These are phyloP conservation scores for Metschnikowia picachoensis DNA, from an alignment of 805 yeast species.

Conservation along the genomic window DNA sequence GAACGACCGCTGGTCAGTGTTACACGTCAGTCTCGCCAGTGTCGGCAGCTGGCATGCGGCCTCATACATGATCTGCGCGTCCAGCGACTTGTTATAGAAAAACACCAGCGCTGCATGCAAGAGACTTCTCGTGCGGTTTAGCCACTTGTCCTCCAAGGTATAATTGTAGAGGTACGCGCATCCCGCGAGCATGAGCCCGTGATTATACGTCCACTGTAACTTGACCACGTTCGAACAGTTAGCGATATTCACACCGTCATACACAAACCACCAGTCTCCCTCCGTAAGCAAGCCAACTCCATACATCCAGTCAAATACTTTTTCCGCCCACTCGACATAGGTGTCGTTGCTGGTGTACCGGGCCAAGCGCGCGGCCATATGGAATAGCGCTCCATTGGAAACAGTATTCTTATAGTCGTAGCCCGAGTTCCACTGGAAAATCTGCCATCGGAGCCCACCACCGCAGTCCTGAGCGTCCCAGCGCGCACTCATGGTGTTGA, in stretches of 20 bases:
- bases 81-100: conserved; percentile 39
- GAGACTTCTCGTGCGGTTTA: conserved; percentile 51
- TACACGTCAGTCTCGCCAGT: conserved; percentile 43
- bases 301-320: conserved; percentile 77
- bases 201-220: conserved; percentile 83
- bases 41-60: conserved; percentile 70
- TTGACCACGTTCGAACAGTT: conserved; percentile 61
- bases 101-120: conserved; percentile 54
- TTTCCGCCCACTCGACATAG: conserved; percentile 71
- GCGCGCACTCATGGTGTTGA: conserved; percentile 82
- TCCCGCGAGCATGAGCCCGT: conserved; percentile 75
- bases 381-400: conserved; percentile 87
- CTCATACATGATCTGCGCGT: conserved; percentile 60
- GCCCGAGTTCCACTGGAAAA: conserved; percentile 90
- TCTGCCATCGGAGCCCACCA: conserved; percentile 97
- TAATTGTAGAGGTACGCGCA: conserved; percentile 75
- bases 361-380: conserved; percentile 81
- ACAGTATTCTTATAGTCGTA: conserved; percentile 90
- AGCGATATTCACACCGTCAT: conserved; percentile 65
- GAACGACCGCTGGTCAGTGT: conserved; percentile 89
- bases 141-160: conserved; percentile 68
- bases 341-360: conserved; percentile 73
- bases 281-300: conserved; percentile 42
- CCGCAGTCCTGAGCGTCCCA: conserved; percentile 76
- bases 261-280: conserved; percentile 50